These are phyloP conservation scores for Ophiostoma himal-ulmi DNA, from an alignment of 2,329 filamentous ascomycete species.

Conservation along the genomic window DNA sequence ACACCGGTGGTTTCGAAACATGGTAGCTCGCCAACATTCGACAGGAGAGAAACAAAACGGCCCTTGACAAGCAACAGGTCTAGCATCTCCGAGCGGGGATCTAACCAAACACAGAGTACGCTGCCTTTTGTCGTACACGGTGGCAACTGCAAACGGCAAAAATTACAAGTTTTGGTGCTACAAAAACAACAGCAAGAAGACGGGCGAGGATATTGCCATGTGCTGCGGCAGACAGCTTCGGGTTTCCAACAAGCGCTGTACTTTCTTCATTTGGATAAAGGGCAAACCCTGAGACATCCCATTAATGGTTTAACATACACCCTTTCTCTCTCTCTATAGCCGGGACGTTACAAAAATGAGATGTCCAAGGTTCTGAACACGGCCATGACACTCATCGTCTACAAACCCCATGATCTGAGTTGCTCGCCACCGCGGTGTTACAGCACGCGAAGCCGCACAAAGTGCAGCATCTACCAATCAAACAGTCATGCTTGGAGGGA, in stretches of 20 bases:
- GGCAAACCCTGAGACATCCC: background rate
- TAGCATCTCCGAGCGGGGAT: background rate
- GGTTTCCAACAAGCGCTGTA: constrained; percentile 2
- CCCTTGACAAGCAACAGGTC: background rate
- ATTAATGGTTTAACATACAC: background rate
- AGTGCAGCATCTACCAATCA: background rate
- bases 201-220: background rate
- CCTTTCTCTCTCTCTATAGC: background rate
- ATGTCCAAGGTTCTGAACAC: background rate
- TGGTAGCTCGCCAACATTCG: background rate
- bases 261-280: background rate
- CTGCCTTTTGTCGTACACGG: background rate
- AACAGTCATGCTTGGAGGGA: background rate
- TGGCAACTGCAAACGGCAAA: background rate
- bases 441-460: constrained; percentile 22
- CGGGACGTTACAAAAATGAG: background rate
- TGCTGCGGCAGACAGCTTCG: background rate
- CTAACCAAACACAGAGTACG: too few species aligned
- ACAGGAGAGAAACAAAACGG: background rate
- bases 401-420: background rate
- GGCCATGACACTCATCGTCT: background rate
- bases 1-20: background rate
- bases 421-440: constrained; percentile 5
- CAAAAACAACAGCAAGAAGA: background rate
- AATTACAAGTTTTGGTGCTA: background rate